Evolutionary conservation across 2,329 filamentous ascomycete genomes (phyloP).

Genomic region (Cercospora zeae-maydis): DNA sequence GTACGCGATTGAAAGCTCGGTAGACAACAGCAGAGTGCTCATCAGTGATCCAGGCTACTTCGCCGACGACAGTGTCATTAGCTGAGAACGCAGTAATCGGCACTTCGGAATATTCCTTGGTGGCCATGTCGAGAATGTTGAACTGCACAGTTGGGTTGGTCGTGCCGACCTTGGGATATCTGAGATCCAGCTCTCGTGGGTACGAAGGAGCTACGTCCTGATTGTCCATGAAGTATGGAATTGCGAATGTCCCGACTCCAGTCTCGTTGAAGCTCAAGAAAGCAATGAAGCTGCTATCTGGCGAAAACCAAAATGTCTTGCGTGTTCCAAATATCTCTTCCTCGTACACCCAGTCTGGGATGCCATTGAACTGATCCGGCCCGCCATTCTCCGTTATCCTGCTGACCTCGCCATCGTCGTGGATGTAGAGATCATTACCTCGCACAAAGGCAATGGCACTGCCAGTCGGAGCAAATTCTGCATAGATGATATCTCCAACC

Average conservation of each 20-base stretch:
- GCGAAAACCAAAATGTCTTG: slow-evolving; percentile 56
- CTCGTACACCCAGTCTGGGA: slow-evolving; percentile 64
- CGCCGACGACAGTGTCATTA: slow-evolving; percentile 63
- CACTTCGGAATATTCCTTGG: slow-evolving; percentile 46
- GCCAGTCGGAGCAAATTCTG: slow-evolving; percentile 57
- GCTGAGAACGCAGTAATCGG: slow-evolving; percentile 56
- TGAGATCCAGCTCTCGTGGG: slow-evolving; percentile 58
- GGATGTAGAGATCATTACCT: slow-evolving; percentile 62
- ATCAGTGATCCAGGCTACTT: slow-evolving; percentile 65
- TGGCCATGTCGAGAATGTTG: slow-evolving; percentile 54
- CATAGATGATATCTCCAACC: slow-evolving; percentile 64
- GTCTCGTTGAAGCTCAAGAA: slow-evolving; percentile 62
- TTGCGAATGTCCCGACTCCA: slow-evolving; percentile 61
- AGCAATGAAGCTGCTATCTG: slow-evolving; percentile 53
- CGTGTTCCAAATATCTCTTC: slow-evolving; percentile 55
- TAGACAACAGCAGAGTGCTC: slow-evolving; percentile 60
- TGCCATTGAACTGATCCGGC: slow-evolving; percentile 60
- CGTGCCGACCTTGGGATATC: slow-evolving; percentile 66
- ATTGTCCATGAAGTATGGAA: slow-evolving; percentile 64
- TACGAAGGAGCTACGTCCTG: slow-evolving; percentile 58
- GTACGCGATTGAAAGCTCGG: slow-evolving; percentile 65
- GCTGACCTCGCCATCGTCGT: slow-evolving; percentile 51
- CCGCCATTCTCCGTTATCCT: slow-evolving; percentile 60
- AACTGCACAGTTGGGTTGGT: slow-evolving; percentile 64
- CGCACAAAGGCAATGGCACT: slow-evolving; percentile 64